Evolutionary conservation across 257 asterid genomes (phyloP).

Genomic region (Asclepias syriaca): DNA sequence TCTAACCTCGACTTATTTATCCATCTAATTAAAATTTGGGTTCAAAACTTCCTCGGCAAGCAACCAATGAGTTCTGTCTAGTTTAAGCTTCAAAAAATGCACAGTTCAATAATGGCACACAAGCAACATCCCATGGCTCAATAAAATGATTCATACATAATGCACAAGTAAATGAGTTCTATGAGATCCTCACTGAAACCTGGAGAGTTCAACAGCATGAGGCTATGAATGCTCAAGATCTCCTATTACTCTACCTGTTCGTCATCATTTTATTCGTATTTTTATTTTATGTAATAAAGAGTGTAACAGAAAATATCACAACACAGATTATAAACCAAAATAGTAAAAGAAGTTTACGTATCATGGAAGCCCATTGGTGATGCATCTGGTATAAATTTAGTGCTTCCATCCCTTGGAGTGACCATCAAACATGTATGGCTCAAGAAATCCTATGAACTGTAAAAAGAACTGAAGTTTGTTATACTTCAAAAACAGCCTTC

Average conservation of each 20-base stretch:
- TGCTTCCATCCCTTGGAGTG: slow-evolving; percentile 69
- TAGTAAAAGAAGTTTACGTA: not conserved
- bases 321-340: not conserved
- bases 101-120: no score
- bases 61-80: not conserved
- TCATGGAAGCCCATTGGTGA: not conserved
- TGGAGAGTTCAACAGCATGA: not conserved
- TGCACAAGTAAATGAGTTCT: not conserved
- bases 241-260: no score
- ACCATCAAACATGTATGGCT: slow-evolving; percentile 67
- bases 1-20: no score
- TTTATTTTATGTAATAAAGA: no score
- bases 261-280: no score
- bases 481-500: not conserved
- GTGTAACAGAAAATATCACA: no score
- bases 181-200: not conserved
- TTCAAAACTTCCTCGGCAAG: no score
- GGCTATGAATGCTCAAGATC: no score
- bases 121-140: not conserved
- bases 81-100: not conserved
- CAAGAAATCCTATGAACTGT: slow-evolving; percentile 91
- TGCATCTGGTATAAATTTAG: slow-evolving; percentile 15
- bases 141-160: not conserved
- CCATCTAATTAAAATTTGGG: no score
- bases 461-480: slow-evolving; percentile 5